phyloP scores from a whole-genome alignment of 1,139 yeast species.

The Saccharomyces hybrid region DNA sequence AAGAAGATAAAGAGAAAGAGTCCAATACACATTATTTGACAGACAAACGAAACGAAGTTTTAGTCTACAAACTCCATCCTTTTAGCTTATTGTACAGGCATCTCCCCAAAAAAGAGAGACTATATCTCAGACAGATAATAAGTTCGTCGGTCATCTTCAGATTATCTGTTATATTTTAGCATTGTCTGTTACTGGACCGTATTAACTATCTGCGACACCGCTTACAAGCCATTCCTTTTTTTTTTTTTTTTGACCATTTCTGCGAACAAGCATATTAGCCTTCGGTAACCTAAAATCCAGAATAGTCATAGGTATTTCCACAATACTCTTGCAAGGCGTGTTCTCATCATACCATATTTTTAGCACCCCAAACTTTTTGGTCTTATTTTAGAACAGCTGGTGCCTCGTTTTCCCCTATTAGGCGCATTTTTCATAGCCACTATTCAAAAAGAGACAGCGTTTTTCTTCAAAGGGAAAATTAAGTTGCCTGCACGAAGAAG shows the following conservation, averaged over 20 bases:
- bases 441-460: not conserved
- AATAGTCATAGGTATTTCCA: not conserved
- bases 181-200: not conserved
- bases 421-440: constrained; percentile 1
- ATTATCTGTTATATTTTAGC: not conserved
- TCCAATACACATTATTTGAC: not conserved
- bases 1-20: not conserved
- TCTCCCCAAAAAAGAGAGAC: not conserved
- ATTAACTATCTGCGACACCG: not conserved
- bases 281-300: not conserved
- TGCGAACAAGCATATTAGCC: not conserved
- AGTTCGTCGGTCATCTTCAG: not conserved
- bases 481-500: not conserved
- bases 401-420: not conserved
- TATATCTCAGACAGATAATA: not conserved
- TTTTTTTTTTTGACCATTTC: not conserved
- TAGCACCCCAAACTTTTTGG: not conserved
- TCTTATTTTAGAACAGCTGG: constrained; percentile 1
- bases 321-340: not conserved
- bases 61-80: not conserved
- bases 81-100: not conserved
- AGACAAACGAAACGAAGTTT: not conserved
- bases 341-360: not conserved
- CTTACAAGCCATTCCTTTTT: not conserved
- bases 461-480: not conserved